Conservation (phyloP, 164 flowering plant species). For the Stephania cephalantha region DNA sequence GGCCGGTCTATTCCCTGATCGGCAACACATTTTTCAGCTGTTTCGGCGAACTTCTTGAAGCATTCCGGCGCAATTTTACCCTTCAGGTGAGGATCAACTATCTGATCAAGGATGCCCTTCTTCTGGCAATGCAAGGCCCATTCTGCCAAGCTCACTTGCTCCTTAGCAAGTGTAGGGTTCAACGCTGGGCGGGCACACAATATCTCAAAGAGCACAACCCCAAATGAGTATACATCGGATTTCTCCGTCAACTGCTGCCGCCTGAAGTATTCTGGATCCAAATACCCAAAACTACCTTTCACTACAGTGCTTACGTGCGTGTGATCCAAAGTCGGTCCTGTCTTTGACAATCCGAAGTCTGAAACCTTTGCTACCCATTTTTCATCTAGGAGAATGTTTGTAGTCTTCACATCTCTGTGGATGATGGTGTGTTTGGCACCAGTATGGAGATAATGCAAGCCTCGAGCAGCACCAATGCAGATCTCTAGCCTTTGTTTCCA, state of each 20-base stretch:
- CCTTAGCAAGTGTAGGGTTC: slow-evolving; percentile 23
- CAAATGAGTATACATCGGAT: slow-evolving; percentile 49
- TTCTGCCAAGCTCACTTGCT: slow-evolving; percentile 38
- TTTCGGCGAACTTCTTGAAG: slow-evolving; percentile 34
- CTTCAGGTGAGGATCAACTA: slow-evolving; percentile 33
- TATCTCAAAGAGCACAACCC: slow-evolving; percentile 44
- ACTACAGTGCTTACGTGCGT: slow-evolving; percentile 47
- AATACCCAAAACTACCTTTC: slow-evolving; percentile 48
- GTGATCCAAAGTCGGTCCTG: slow-evolving; percentile 34
- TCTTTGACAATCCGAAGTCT: slow-evolving; percentile 44
- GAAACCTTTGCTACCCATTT: slow-evolving; percentile 54
- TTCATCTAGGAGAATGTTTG: slow-evolving; percentile 45
- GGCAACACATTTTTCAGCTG: slow-evolving; percentile 32
- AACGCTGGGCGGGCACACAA: slow-evolving; percentile 36
- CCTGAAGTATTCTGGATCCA: slow-evolving; percentile 50
- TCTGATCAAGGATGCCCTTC: slow-evolving; percentile 35
- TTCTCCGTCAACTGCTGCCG: slow-evolving; percentile 41
- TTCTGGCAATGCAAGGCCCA: slow-evolving; percentile 35
- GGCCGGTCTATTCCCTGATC: slow-evolving; percentile 43
- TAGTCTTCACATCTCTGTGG: slow-evolving; percentile 48
- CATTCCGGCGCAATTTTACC: slow-evolving; percentile 38
- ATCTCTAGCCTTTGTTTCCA: slow-evolving; percentile 47
- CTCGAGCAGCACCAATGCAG: slow-evolving; percentile 49
- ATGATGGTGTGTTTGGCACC: slow-evolving; percentile 44
- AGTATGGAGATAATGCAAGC: slow-evolving; percentile 45